Evolutionary conservation across 192 early-diverging fungal genomes (phyloP).

Genomic region (Backusella parvicylindrica): DNA sequence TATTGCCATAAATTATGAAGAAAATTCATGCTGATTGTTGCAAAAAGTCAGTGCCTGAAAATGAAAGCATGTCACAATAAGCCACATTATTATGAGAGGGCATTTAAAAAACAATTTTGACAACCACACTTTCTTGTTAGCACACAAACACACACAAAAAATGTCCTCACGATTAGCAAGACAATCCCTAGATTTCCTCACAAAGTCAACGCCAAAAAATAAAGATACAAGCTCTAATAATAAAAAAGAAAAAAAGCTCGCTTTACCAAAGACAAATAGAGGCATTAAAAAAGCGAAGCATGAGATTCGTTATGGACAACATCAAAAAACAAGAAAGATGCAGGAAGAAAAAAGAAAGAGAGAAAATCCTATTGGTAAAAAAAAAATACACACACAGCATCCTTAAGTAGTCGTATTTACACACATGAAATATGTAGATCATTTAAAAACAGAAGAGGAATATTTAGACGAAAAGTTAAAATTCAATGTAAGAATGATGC

Average conservation of each 20-base stretch:
- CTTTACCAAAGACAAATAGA: constrained; percentile 38
- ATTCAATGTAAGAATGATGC: constrained; percentile 10
- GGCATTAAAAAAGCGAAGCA: constrained; percentile 45
- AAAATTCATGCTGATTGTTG: neutral
- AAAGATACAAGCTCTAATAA: neutral
- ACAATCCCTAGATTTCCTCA: constrained; percentile 11
- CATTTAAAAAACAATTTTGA: neutral
- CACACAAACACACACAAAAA: neutral
- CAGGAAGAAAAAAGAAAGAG: constrained; percentile 32
- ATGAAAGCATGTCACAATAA: neutral
- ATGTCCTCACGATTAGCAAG: constrained; percentile 17
- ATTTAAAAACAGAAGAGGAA: constrained; percentile 3
- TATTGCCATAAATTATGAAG: too few relatives aligned
- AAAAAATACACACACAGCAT: neutral
- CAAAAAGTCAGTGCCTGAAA: neutral
- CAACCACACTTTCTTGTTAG: neutral
- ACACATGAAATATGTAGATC: neutral
- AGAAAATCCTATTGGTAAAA: constrained; percentile 42
- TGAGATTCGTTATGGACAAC: constrained; percentile 41
- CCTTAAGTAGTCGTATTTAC: too few relatives aligned
- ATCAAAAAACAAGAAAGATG: constrained; percentile 20
- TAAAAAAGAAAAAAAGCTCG: neutral
- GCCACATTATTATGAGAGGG: neutral
- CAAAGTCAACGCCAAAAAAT: neutral
- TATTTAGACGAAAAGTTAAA: constrained; percentile 5